Base-by-base conservation (phyloP, 768 basidiomycete species). In the Podaxis carcinomalis region DNA sequence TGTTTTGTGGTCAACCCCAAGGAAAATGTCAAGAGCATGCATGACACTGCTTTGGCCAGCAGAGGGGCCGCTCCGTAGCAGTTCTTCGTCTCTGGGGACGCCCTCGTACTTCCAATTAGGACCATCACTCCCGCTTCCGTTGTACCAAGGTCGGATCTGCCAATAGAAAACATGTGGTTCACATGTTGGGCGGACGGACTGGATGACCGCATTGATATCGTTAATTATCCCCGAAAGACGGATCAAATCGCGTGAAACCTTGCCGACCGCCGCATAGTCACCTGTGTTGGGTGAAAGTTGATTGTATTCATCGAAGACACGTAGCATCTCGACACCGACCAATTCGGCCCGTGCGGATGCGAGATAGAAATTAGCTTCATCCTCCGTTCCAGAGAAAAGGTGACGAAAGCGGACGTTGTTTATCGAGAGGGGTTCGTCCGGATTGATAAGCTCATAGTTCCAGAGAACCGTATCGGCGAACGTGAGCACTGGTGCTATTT, bases 401-500 rank as follows among this genome's bases (percentile, higher is more conserved):
- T 89, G 82, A 58, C 79, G 75, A 66, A 88, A 84, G 19, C 81
- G 85, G 69, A 95, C 86, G 76, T 97, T 98, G 65, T 84, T 81
- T 51, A 80, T 69, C 50, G 89, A 83, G 28, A 86, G 74, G 47
- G 90, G 88, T 39, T 78, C 70, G 21, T 73, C 71, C 23, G 87
- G 78, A 68, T 89, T 77, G 57, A 83, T 70, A 46, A 84, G 77
- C 39, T 85, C 84, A 81, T 84, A 89, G 70, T 98, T 97, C 93
- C 93, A 99, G 1, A 98, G 81, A 13, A 99, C 95, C 16, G 92
- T 94, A 70, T 97, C 96, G 27, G 95, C 92, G 70, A 94, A 99
- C 0, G 95, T 99, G 65, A 98, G 79, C 63, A 99, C 85, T 3
- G 96, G 96, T 5, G 95, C 94, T n/a, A 95, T 87, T 55, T 85